Conservation (phyloP, 2,329 filamentous ascomycete species). For the Byssoonygena ceratinophila region DNA sequence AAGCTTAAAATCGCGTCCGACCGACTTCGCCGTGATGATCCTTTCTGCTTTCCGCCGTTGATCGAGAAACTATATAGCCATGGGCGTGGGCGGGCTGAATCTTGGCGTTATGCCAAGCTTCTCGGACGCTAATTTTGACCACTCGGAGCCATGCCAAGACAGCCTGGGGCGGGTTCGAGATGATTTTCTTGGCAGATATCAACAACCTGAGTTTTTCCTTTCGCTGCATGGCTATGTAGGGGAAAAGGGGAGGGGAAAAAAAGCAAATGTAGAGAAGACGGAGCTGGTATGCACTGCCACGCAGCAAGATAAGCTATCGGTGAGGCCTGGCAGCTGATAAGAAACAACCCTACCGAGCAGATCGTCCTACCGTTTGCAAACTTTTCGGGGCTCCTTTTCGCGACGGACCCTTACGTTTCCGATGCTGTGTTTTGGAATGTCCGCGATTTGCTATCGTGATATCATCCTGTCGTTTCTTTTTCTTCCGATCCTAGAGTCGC, state of each 20-base stretch:
- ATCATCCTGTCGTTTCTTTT: too few relatives aligned
- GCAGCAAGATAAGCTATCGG: not conserved
- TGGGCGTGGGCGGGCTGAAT: not conserved
- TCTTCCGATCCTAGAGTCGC: too few relatives aligned
- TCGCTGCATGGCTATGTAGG: too few relatives aligned
- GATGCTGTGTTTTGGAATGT: too few relatives aligned
- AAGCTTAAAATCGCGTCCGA: too few relatives aligned
- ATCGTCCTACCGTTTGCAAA: not conserved
- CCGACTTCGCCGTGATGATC: not conserved
- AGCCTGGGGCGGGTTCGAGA: not conserved
- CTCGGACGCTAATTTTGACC: not conserved
- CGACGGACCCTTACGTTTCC: too few relatives aligned
- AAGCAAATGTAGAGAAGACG: not conserved
- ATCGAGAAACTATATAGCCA: too few relatives aligned
- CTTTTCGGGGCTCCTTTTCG: too few relatives aligned
- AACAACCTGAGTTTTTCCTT: too few relatives aligned
- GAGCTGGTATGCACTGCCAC: not conserved
- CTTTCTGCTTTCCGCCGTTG: constrained; percentile 4
- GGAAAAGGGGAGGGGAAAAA: not conserved
- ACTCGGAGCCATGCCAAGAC: not conserved
- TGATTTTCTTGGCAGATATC: too few relatives aligned
- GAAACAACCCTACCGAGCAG: not conserved
- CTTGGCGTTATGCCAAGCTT: not conserved
- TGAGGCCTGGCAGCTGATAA: not conserved
- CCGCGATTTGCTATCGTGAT: too few relatives aligned